These are phyloP conservation scores for Chenopodium formosanum DNA, from an alignment of 148 eudicot genomes.

Conservation along the genomic window DNA sequence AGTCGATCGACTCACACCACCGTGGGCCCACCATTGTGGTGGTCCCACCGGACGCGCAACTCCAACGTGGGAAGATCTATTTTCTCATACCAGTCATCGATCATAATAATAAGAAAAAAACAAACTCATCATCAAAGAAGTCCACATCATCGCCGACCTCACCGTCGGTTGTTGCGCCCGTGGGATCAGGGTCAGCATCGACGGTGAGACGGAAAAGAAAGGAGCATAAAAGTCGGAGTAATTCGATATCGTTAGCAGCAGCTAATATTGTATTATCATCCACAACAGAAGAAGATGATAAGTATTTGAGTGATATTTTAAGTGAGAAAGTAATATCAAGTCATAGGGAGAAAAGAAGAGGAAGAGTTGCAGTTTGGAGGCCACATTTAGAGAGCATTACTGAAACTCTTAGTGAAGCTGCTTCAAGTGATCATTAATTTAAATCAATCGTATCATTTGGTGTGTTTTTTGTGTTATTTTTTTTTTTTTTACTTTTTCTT, in stretches of 20 bases:
- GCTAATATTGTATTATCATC: constrained; percentile 9
- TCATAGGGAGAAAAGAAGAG: constrained; percentile 62
- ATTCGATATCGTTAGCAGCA: constrained; percentile 3
- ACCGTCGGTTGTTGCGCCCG: background rate
- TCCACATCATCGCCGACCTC: background rate
- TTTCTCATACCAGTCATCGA: constrained; percentile 57
- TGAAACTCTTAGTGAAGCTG: constrained; percentile 43
- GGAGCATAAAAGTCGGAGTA: background rate
- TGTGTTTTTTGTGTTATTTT: background rate
- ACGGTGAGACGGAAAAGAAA: constrained; percentile 32
- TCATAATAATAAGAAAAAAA: background rate
- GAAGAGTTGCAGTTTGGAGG: constrained; percentile 71
- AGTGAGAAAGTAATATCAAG: constrained; percentile 59
- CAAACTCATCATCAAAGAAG: background rate
- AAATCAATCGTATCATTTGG: background rate
- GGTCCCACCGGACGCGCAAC: constrained; percentile 70
- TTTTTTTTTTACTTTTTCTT: background rate
- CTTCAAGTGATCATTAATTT: constrained; percentile 10
- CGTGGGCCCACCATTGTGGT: constrained; percentile 41
- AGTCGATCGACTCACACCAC: background rate
- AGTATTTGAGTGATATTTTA: constrained; percentile 69
- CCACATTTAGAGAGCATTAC: constrained; percentile 70
- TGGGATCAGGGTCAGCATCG: background rate
- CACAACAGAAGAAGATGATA: constrained; percentile 38
- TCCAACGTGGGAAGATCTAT: constrained; percentile 80